These are phyloP conservation scores for Pseudocercospora fuligena DNA, from an alignment of 2,329 filamentous ascomycete genomes.

Conservation along the genomic window DNA sequence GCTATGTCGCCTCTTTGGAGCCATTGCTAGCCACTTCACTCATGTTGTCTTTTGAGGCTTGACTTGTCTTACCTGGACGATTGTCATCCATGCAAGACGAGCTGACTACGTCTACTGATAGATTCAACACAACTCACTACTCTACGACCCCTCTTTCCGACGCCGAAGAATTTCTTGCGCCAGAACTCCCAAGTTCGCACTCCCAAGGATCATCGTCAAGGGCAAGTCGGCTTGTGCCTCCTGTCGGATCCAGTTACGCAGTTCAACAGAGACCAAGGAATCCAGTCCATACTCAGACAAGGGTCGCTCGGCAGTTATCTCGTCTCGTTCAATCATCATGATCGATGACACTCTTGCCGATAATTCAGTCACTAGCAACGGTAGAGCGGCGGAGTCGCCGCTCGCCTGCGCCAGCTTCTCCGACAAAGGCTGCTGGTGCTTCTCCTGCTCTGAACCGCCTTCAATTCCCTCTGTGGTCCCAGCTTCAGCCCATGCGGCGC, in stretches of 20 bases:
- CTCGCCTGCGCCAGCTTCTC: neutral
- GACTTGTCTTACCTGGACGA: too few species aligned
- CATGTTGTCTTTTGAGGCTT: too few species aligned
- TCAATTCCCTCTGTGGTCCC: neutral
- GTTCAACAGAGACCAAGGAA: conserved; percentile 13
- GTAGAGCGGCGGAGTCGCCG: too few species aligned
- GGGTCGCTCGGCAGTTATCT: neutral
- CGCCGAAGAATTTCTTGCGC: neutral
- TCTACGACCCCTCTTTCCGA: too few species aligned
- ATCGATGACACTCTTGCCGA: neutral
- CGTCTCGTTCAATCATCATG: neutral
- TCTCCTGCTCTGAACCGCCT: neutral
- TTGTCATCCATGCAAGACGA: too few species aligned
- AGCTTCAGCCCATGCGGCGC: neutral
- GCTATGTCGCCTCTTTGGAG: too few species aligned
- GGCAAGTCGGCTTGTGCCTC: conserved; percentile 4
- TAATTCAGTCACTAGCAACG: neutral
- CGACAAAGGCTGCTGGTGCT: neutral
- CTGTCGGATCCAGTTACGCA: conserved; percentile 8
- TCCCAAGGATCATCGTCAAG: neutral
- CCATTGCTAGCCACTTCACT: too few species aligned
- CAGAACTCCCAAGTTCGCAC: neutral
- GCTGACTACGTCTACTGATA: too few species aligned
- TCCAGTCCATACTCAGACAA: conserved; percentile 3
- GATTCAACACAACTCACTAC: too few species aligned